These are phyloP conservation scores for Cladorrhinum sp. DNA, from an alignment of 2,329 filamentous ascomycete species.

Conservation along the genomic window DNA sequence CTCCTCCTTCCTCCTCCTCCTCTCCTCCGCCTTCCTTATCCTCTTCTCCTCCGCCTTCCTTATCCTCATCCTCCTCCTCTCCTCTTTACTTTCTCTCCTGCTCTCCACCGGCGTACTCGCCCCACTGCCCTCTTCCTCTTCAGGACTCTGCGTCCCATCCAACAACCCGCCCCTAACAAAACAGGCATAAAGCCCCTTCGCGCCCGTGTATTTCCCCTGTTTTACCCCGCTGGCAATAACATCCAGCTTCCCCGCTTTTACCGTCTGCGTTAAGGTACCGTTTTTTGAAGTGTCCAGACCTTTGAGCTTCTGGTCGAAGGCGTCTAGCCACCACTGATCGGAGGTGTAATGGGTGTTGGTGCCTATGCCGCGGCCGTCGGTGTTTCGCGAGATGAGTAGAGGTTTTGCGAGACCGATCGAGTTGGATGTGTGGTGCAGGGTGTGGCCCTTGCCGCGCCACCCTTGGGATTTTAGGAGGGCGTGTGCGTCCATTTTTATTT, in stretches of 20 bases:
- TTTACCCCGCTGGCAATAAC: slow-evolving; percentile 48
- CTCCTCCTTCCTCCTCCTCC: slow-evolving; percentile 28
- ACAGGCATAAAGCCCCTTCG: slow-evolving; percentile 69
- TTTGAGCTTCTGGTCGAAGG: slow-evolving; percentile 87
- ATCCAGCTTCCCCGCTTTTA: slow-evolving; percentile 51
- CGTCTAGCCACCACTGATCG: slow-evolving; percentile 96
- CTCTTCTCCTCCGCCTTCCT: slow-evolving; percentile 44
- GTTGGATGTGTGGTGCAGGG: slow-evolving; percentile 72
- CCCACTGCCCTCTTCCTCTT: slow-evolving; percentile 18
- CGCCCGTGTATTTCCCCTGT: slow-evolving; percentile 55
- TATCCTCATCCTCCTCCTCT: slow-evolving; percentile 38
- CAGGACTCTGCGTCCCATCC: slow-evolving; percentile 59
- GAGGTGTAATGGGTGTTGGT: slow-evolving; percentile 64
- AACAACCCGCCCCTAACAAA: slow-evolving; percentile 83
- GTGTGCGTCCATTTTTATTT: slow-evolving; percentile 80
- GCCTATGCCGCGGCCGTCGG: slow-evolving; percentile 77
- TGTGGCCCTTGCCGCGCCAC: slow-evolving; percentile 86
- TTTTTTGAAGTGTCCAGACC: slow-evolving; percentile 65
- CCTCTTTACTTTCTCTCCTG: slow-evolving; percentile 32
- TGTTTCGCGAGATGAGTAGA: slow-evolving; percentile 77
- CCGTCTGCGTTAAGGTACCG: slow-evolving; percentile 55
- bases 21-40: slow-evolving; percentile 13
- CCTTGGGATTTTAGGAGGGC: slow-evolving; percentile 81
- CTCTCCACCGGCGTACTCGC: slow-evolving; percentile 24
- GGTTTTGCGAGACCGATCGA: slow-evolving; percentile 77